Evolutionary conservation across 2,329 filamentous ascomycete species (phyloP), one percentile per base, ranked within the genome.

Genomic region (Raffaelea albimanens): DNA sequence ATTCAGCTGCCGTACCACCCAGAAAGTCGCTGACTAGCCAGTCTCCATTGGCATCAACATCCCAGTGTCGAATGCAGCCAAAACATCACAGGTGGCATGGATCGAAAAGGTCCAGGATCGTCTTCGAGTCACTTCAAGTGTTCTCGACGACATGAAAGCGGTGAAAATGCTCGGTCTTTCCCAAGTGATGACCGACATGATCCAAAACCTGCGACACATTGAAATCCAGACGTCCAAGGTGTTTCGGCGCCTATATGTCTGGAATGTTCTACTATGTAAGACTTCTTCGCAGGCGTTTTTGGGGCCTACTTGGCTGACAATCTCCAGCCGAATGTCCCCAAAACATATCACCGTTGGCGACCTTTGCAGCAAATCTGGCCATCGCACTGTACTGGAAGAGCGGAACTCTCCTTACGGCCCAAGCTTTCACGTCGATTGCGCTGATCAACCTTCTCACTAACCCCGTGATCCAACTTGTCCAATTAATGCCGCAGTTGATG

Each of bases 141-240:
- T 73, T 53, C 59, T 76, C 1, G 66, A 64, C 4, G 68, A 66
- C 18, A 74, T 76, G 60, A 75, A 73, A 52, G 67, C 66, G 19
- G 62, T 75, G 45, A 76, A 74, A 52, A 67, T 75, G 49, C 62
- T 68, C 1, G 73, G 72, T 0, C 54, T 76, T 13, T 67, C 64
- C 22, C 57, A 65, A 13, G 62, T 63, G 2, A 69, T 52, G 60
- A 57, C 25, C n/a, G 13, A 29, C n/a, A 29, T 38, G 18, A 39
- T 47, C 10, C 29, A 47, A 31, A 23, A 29, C 7, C 40, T 47
- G 16, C 31, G 45, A 18, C 11, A 18, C 18, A 18, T 40, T 19
- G 45, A 47, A 38, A 41, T 47, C 25, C 34, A 43, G 4, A 36
- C 19, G 20, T 47, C 40, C 8, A 41, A 29, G 10, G 18, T 23